Percentiles rank a stretch among this genome's conserved stretches.
Evolutionary conservation across 305 asterid genomes (phyloP).

Genomic region (Rubia tinctorum): DNA sequence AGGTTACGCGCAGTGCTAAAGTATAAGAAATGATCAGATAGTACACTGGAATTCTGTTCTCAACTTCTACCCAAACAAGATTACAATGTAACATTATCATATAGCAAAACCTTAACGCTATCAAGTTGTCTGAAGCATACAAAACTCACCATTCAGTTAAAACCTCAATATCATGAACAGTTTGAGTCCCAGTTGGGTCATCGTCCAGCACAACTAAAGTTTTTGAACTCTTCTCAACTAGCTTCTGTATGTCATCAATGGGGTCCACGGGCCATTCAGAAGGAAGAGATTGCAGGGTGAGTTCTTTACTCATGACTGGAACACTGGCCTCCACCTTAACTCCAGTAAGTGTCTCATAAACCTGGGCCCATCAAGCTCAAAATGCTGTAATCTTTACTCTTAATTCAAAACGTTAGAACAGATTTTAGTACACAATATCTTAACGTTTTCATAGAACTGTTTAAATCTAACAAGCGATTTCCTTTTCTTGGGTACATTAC

Average conservation of each 20-base stretch:
- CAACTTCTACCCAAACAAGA: neutral
- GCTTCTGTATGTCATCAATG: constrained; percentile 53
- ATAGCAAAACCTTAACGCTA: neutral
- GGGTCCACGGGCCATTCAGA: constrained; percentile 81
- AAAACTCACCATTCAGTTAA: constrained; percentile 90
- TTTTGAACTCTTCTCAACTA: constrained; percentile 57
- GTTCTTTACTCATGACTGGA: constrained; percentile 63
- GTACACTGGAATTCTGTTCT: neutral
- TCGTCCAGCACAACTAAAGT: constrained; percentile 95
- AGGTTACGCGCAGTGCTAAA: neutral
- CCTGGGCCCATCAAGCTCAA: constrained; percentile 40
- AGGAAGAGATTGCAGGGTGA: constrained; percentile 74
- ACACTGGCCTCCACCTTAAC: constrained; percentile 83
- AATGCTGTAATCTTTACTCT: neutral
- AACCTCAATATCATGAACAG: constrained; percentile 91
- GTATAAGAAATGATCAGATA: neutral
- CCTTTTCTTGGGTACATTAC: neutral
- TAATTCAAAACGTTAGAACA: neutral
- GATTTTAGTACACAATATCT: too few species aligned
- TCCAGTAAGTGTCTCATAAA: constrained; percentile 93
- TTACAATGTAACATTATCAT: neutral
- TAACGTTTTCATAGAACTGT: neutral
- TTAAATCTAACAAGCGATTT: neutral
- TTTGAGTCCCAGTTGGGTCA: constrained; percentile 99
- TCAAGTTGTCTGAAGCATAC: neutral